Percentiles rank a stretch among this genome's conserved stretches.
Conservation (phyloP, 768 basidiomycete genomes). For the Albatrellus ellisii region DNA sequence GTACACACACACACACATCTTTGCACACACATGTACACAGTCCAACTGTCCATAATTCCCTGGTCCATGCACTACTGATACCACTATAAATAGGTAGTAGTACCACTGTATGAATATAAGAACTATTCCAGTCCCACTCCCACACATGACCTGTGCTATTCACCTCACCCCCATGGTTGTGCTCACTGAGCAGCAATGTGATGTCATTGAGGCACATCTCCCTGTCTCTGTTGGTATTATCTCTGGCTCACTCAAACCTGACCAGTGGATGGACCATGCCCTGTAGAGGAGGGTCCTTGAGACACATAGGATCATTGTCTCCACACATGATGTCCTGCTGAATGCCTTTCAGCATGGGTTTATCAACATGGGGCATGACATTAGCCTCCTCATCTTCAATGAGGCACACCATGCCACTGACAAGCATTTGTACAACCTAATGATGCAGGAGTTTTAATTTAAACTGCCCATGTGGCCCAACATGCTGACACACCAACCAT, state of each 20-base stretch:
- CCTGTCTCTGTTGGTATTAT: constrained; percentile 55
- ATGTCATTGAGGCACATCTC: constrained; percentile 41
- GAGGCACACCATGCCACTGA: constrained; percentile 72
- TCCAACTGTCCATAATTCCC: no score
- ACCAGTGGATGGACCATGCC: constrained; percentile 55
- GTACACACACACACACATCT: no score
- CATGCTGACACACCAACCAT: background rate
- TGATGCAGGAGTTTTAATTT: constrained; percentile 69
- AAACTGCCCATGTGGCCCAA: constrained; percentile 26
- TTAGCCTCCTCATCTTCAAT: constrained; percentile 62
- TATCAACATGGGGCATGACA: constrained; percentile 42
- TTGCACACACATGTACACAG: no score
- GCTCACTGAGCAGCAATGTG: constrained; percentile 55
- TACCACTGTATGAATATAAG: no score
- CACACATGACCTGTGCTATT: no score
- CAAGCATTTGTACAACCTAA: constrained; percentile 61
- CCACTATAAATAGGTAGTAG: no score
- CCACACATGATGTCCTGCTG: constrained; percentile 66
- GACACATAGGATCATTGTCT: constrained; percentile 51
- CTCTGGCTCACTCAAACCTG: constrained; percentile 56
- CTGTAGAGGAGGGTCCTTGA: constrained; percentile 47
- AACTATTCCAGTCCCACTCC: no score
- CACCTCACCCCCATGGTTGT: constrained; percentile 69
- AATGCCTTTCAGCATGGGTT: constrained; percentile 69
- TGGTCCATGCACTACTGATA: no score